phyloP scores from a whole-genome alignment of 148 eudicot species.

The Beta vulgaris region DNA sequence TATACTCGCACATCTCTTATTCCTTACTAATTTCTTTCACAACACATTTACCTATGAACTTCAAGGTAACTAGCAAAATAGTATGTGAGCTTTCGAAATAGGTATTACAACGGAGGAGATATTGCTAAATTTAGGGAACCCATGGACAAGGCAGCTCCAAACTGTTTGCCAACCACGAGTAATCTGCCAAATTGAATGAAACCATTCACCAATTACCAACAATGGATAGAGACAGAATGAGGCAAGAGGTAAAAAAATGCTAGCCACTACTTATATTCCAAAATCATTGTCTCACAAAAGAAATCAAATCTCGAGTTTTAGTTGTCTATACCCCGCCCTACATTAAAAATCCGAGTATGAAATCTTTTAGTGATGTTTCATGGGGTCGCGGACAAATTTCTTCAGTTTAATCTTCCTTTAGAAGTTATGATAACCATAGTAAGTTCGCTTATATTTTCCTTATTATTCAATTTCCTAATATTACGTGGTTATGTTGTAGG shows the following conservation, averaged over 20 bases:
- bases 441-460: no score
- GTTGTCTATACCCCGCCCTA: no score
- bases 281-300: not conserved
- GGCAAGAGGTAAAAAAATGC: not conserved
- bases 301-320: not conserved
- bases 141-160: conserved; percentile 75
- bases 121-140: conserved; percentile 66
- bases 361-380: no score
- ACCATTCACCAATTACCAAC: conserved; percentile 14
- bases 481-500: no score
- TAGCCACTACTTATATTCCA: not conserved
- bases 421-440: no score
- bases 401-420: no score
- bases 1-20: not conserved
- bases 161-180: conserved; percentile 68
- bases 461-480: no score
- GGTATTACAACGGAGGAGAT: conserved; percentile 67
- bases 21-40: not conserved
- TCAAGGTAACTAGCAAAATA: not conserved
- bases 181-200: conserved; percentile 44
- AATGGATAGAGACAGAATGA: not conserved
- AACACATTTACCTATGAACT: not conserved
- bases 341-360: no score
- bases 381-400: no score
- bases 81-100: not conserved